phyloP scores from a whole-genome alignment of 495 filamentous ascomycete genomes.

The Thozetella sp. region DNA sequence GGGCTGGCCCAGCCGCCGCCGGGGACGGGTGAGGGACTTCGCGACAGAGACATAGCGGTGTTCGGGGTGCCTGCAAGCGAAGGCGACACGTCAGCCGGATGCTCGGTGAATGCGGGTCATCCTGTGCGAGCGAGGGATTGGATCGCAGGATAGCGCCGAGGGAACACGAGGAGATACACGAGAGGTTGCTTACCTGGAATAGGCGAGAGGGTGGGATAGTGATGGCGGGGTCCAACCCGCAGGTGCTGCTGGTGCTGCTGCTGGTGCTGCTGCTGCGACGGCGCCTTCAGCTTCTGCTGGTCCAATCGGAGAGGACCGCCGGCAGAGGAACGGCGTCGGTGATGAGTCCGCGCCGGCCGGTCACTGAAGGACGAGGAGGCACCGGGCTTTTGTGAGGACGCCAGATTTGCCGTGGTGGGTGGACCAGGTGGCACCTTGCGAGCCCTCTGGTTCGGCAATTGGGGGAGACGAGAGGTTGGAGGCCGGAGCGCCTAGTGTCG shows the following conservation, averaged over 20 bases:
- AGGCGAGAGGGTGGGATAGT: constrained; percentile 33
- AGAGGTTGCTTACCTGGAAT: constrained; percentile 36
- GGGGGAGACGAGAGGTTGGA: no score
- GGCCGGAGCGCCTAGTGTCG: no score
- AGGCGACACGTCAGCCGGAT: constrained; percentile 11
- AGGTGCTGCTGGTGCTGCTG: no score
- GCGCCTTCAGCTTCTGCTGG: constrained; percentile 21
- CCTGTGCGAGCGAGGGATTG: not conserved
- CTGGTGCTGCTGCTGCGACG: no score
- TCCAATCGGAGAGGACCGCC: constrained; percentile 28
- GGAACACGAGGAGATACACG: constrained; percentile 5
- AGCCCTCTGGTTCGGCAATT: constrained; percentile 14
- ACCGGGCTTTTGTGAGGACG: constrained; percentile 33
- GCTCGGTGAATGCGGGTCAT: not conserved
- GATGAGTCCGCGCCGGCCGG: constrained; percentile 35
- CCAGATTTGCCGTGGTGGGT: constrained; percentile 29
- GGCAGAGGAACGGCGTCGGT: constrained; percentile 39
- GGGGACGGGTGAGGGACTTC: constrained; percentile 79
- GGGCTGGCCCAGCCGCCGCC: constrained; percentile 89
- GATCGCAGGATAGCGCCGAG: not conserved
- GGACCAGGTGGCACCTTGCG: constrained; percentile 21
- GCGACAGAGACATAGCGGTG: constrained; percentile 74
- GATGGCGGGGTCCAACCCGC: constrained; percentile 39
- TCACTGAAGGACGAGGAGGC: constrained; percentile 43
- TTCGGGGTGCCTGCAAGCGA: constrained; percentile 41